Conservation (phyloP, 371 early-diverging fungal species). For the Zychaea mexicana region DNA sequence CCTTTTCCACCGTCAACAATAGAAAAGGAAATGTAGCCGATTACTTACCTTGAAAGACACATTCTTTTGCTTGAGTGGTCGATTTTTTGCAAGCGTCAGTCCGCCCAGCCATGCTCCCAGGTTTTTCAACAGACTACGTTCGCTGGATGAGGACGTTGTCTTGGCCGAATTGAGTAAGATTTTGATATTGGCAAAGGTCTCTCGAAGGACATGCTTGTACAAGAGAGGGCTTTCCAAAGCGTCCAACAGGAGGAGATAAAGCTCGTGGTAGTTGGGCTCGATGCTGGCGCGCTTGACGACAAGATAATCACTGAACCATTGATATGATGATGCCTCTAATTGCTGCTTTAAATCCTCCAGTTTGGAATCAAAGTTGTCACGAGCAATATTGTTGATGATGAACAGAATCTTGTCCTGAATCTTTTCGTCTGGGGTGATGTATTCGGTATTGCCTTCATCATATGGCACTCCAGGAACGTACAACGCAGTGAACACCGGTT, state of each 20-base stretch:
- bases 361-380: constrained; percentile 84
- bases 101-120: constrained; percentile 97
- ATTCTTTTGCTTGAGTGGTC: constrained; percentile 92
- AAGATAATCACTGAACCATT: constrained; percentile 92
- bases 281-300: constrained; percentile 93
- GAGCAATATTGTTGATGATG: constrained; percentile 93
- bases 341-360: constrained; percentile 76
- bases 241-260: constrained; percentile 84
- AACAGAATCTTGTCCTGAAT: constrained; percentile 94
- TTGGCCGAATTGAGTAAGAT: constrained; percentile 91
- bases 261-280: constrained; percentile 93
- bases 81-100: constrained; percentile 92
- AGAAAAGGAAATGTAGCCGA: background rate
- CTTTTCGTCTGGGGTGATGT: constrained; percentile 69
- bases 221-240: constrained; percentile 64
- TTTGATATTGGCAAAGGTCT: constrained; percentile 87
- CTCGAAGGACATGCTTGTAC: constrained; percentile 76
- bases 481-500: constrained; percentile 61
- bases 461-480: constrained; percentile 33
- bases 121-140: constrained; percentile 90
- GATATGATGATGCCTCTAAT: constrained; percentile 64
- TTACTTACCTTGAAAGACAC: constrained; percentile 84
- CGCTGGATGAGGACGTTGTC: constrained; percentile 87
- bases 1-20: background rate
- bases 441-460: constrained; percentile 31